Evolutionary conservation across 2,329 filamentous ascomycete genomes (phyloP).

Genomic region (Colletotrichum coccodes): DNA sequence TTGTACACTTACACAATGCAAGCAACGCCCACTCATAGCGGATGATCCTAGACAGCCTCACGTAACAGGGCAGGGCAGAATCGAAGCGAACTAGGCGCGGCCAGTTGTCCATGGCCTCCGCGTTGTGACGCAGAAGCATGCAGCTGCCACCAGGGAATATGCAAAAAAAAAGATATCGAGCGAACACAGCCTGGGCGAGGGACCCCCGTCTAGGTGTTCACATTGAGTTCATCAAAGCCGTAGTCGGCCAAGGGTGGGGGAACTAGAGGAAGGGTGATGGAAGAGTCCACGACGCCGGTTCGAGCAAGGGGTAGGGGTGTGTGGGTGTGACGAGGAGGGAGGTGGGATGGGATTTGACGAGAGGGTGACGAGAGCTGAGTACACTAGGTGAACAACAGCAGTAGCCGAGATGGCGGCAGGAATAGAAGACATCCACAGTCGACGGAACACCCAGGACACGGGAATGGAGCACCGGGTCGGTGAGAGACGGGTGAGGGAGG

Average conservation of each 20-base stretch:
- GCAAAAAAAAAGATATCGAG: slow-evolving; percentile 2
- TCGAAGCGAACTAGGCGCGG: slow-evolving; percentile 12
- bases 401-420: neutral
- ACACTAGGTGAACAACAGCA: slow-evolving; percentile 4
- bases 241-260: neutral
- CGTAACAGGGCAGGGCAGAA: slow-evolving; percentile 28
- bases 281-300: slow-evolving; percentile 11
- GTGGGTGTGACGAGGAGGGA: neutral
- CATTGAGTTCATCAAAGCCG: neutral
- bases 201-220: neutral
- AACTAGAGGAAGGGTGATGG: neutral
- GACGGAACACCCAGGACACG: neutral
- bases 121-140: slow-evolving; percentile 28
- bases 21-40: neutral
- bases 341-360: neutral
- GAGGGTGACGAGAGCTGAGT: slow-evolving; percentile 5
- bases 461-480: slow-evolving; percentile 13
- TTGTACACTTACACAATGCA: neutral
- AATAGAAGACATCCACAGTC: neutral
- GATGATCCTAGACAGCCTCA: slow-evolving; percentile 24
- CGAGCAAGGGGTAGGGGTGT: neutral
- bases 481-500: slow-evolving; percentile 4
- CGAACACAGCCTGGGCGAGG: neutral
- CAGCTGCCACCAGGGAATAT: slow-evolving; percentile 11
- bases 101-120: slow-evolving; percentile 21